Conservation (phyloP, 441 rosid genomes). For the Manihot esculenta region DNA sequence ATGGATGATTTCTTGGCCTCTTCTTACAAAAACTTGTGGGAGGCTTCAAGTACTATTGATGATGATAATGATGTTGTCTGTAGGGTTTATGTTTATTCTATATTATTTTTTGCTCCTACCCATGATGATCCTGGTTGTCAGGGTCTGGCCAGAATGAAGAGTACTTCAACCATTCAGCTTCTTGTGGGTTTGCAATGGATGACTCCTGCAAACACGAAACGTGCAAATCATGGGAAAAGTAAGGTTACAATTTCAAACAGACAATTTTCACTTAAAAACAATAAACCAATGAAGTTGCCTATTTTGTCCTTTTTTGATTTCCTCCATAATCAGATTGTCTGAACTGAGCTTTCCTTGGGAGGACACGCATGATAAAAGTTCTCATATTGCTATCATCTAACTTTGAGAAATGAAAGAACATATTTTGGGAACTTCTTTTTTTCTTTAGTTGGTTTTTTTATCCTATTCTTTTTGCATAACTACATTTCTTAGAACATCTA, state of each 20-base stretch:
- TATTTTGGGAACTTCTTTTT: constrained; percentile 10
- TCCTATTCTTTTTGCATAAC: no score
- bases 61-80: constrained; percentile 51
- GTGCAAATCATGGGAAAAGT: constrained; percentile 26
- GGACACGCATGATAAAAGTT: constrained; percentile 64
- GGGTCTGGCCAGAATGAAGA: constrained; percentile 90
- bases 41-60: constrained; percentile 40
- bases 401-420: constrained; percentile 7
- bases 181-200: constrained; percentile 67
- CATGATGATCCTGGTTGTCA: constrained; percentile 98
- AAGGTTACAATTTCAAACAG: constrained; percentile 8
- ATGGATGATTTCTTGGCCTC: constrained; percentile 26
- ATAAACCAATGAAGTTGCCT: constrained; percentile 45
- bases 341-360: constrained; percentile 41
- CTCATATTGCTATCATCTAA: constrained; percentile 37
- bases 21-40: constrained; percentile 32
- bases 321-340: constrained; percentile 37
- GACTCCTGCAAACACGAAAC: constrained; percentile 54
- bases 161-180: constrained; percentile 87
- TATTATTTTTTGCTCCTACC: constrained; percentile 47
- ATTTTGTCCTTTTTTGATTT: constrained; percentile 31
- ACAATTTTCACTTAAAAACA: constrained; percentile 28
- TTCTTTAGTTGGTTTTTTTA: no score
- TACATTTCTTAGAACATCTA: background rate
- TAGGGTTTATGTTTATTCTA: constrained; percentile 10